These are phyloP conservation scores for Heracleum sosnowskyi DNA, from an alignment of 129 eudicot genomes.

Conservation along the genomic window DNA sequence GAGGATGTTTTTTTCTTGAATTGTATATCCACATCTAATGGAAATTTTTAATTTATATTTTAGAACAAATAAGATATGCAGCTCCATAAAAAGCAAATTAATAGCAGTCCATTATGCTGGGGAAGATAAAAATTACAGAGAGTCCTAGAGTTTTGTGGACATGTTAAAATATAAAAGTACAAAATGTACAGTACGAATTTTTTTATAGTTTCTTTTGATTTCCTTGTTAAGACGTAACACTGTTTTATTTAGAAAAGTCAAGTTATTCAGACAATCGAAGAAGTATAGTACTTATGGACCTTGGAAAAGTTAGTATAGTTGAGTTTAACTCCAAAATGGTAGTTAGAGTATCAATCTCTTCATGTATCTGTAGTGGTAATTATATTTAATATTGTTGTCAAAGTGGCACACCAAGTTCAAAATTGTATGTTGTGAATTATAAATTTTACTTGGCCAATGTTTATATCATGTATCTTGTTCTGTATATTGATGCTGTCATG, in stretches of 20 bases:
- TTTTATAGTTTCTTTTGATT: no score
- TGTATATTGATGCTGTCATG: not conserved
- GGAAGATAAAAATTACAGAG: not conserved
- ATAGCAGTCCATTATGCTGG: not conserved
- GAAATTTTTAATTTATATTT: not conserved
- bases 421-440: not conserved
- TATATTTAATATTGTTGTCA: not conserved
- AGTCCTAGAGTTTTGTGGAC: not conserved
- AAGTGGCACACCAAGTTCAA: not conserved
- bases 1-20: conserved; percentile 10
- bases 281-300: not conserved
- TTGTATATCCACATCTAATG: not conserved
- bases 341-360: not conserved
- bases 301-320: not conserved
- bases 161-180: not conserved
- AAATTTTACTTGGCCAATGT: not conserved
- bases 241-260: not conserved
- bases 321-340: not conserved
- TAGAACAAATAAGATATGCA: not conserved
- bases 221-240: not conserved
- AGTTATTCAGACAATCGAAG: not conserved
- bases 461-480: not conserved
- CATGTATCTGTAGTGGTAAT: not conserved
- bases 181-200: not conserved
- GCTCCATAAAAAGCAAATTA: not conserved